These are phyloP conservation scores for Fusarium irregulare DNA, from an alignment of 2,329 filamentous ascomycete species.

Conservation along the genomic window DNA sequence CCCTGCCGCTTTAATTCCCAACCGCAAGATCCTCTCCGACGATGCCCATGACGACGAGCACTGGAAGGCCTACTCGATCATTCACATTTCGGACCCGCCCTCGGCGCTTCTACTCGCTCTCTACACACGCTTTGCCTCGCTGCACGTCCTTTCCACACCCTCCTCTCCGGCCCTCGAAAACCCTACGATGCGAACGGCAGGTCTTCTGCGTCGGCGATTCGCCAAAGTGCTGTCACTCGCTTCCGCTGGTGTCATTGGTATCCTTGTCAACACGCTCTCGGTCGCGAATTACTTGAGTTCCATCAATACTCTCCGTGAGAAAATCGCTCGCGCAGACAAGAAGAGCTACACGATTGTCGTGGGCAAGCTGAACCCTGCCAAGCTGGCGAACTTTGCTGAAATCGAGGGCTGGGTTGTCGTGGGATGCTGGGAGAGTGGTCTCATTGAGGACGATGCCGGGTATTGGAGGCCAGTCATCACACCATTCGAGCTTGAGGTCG, in stretches of 20 bases:
- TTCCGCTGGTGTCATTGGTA: slow-evolving; percentile 87
- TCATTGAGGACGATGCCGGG: slow-evolving; percentile 83
- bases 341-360: slow-evolving; percentile 98
- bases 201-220: slow-evolving; percentile 83
- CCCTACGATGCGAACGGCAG: slow-evolving; percentile 58
- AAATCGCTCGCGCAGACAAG: slow-evolving; percentile 84
- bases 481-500: slow-evolving; percentile 90
- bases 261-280: slow-evolving; percentile 94
- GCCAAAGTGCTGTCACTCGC: slow-evolving; percentile 84
- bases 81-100: slow-evolving; percentile 86
- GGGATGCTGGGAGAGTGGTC: slow-evolving; percentile 95
- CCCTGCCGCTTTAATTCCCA: slow-evolving; percentile 84
- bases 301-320: slow-evolving; percentile 76
- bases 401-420: slow-evolving; percentile 97
- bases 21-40: slow-evolving; percentile 73
- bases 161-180: slow-evolving; percentile 67
- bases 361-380: slow-evolving; percentile 94
- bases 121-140: slow-evolving; percentile 80
- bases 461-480: slow-evolving; percentile 93
- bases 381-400: slow-evolving; percentile 95
- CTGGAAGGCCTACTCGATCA: slow-evolving; percentile 77
- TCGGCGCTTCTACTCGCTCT: slow-evolving; percentile 87
- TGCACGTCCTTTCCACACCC: slow-evolving; percentile 80
- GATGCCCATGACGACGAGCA: slow-evolving; percentile 55
- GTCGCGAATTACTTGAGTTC: slow-evolving; percentile 90